Percentiles rank a stretch among this genome's conserved stretches.
phyloP scores from a whole-genome alignment of 148 eudicot species.

The Silene latifolia region DNA sequence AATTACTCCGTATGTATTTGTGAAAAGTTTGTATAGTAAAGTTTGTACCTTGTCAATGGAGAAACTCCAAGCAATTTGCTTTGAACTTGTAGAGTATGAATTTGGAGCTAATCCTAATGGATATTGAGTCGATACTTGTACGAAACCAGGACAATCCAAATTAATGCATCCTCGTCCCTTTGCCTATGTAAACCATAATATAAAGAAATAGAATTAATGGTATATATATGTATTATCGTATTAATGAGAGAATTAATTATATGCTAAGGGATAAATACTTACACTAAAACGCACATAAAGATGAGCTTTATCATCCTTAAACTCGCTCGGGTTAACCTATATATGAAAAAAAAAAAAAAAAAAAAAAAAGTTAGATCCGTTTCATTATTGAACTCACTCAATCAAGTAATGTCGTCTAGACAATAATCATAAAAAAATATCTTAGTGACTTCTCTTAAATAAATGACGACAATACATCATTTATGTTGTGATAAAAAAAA shows the following conservation, averaged over 20 bases:
- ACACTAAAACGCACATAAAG: conserved; percentile 7
- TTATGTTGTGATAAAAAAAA: too few relatives aligned
- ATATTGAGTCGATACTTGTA: background rate
- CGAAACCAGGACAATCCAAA: conserved; percentile 6
- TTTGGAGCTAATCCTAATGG: background rate
- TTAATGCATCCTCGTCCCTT: background rate
- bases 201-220: too few relatives aligned
- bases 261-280: background rate
- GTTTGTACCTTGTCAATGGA: background rate
- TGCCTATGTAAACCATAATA: background rate
- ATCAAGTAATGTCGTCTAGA: too few relatives aligned
- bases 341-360: background rate
- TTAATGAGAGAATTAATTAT: too few relatives aligned
- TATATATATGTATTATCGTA: too few relatives aligned
- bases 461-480: too few relatives aligned
- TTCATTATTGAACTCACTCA: too few relatives aligned
- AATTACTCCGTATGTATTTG: too few relatives aligned
- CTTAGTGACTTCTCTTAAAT: too few relatives aligned
- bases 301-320: conserved; percentile 1
- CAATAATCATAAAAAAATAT: too few relatives aligned
- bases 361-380: too few relatives aligned
- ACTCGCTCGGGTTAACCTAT: conserved; percentile 4
- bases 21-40: background rate
- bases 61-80: background rate
- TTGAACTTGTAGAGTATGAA: background rate